Evolutionary conservation across 495 filamentous ascomycete species (phyloP).

Genomic region (Cryomyces antarcticus): DNA sequence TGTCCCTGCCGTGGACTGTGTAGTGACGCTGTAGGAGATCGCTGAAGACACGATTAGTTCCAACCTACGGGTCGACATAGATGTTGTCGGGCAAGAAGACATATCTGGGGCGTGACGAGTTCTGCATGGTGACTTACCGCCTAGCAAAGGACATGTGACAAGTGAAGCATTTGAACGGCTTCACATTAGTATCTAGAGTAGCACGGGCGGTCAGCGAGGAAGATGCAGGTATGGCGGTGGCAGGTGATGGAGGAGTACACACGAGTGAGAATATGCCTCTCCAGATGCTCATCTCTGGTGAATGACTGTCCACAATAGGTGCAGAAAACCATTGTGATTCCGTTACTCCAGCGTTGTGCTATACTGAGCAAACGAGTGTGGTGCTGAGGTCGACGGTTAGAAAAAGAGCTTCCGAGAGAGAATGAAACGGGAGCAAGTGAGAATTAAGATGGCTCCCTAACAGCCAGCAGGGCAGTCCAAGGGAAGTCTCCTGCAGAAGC

Average conservation of each 20-base stretch:
- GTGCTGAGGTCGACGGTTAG: too few species aligned
- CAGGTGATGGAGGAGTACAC: conserved; percentile 11
- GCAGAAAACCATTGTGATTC: conserved; percentile 30
- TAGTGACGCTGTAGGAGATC: conserved; percentile 40
- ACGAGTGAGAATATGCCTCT: conserved; percentile 42
- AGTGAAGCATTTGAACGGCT: conserved; percentile 36
- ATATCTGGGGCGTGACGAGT: background rate
- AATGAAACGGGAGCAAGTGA: too few species aligned
- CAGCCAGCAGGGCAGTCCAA: too few species aligned
- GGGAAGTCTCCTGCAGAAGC: too few species aligned
- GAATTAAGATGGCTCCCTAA: too few species aligned
- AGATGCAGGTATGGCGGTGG: background rate
- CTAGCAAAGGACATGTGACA: conserved; percentile 43
- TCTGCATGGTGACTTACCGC: conserved; percentile 21
- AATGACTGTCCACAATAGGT: conserved; percentile 43
- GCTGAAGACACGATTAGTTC: conserved; percentile 16
- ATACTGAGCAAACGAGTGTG: too few species aligned
- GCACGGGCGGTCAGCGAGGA: background rate
- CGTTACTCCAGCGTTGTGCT: too few species aligned
- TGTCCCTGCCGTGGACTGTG: conserved; percentile 21
- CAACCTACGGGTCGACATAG: background rate
- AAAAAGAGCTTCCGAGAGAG: too few species aligned
- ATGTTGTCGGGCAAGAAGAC: background rate
- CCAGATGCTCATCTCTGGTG: conserved; percentile 44
- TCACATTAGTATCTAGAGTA: conserved; percentile 39